These are phyloP conservation scores for Septoria linicola DNA, from an alignment of 2,329 filamentous ascomycete species.

Conservation along the genomic window DNA sequence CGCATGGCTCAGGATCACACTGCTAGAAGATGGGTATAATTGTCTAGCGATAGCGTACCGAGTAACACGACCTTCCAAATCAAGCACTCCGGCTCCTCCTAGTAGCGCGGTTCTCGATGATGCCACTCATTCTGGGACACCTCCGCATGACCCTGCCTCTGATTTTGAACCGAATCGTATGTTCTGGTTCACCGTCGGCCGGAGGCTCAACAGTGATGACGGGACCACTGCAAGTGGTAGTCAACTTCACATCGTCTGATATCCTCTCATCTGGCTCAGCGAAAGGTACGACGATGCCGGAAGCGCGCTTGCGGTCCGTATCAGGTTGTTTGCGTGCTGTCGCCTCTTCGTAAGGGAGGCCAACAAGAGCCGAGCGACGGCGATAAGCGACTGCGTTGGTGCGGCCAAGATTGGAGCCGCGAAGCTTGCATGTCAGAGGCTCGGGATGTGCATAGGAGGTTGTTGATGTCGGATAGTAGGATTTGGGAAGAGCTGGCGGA, in stretches of 20 bases:
- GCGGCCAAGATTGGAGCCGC: neutral
- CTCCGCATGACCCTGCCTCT: constrained; percentile 2
- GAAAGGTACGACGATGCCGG: neutral
- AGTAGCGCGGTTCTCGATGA: neutral
- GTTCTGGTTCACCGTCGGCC: neutral
- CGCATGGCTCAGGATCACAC: no score
- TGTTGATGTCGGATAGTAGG: neutral
- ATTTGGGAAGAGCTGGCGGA: neutral
- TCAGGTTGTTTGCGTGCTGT: neutral
- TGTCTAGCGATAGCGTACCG: no score
- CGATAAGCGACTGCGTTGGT: neutral
- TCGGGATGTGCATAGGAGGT: constrained; percentile 5
- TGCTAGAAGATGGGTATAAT: no score
- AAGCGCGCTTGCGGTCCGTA: neutral
- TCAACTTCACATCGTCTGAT: constrained; percentile 1
- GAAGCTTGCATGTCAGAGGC: neutral
- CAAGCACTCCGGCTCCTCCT: constrained; percentile 5
- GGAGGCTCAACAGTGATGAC: neutral
- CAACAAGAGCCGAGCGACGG: neutral
- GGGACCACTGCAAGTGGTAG: constrained; percentile 1
- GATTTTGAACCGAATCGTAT: constrained; percentile 4
- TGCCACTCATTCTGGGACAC: constrained; percentile 7
- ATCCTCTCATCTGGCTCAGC: neutral
- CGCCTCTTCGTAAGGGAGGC: neutral
- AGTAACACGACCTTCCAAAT: no score